Conservation (phyloP, 495 filamentous ascomycete species). For the Tetracladium setigerum region DNA sequence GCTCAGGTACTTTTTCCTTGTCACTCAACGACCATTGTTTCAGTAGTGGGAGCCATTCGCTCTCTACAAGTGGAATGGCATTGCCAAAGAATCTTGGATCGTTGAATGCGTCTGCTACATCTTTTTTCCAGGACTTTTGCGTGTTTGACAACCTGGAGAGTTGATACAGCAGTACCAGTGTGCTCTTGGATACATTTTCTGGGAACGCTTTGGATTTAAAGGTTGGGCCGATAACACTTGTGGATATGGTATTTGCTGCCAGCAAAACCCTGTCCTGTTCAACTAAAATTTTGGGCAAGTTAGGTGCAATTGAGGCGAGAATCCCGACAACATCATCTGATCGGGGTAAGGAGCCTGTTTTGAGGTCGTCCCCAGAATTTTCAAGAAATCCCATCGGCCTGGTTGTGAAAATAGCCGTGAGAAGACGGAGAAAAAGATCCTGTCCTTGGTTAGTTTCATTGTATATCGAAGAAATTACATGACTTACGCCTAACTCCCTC, state of each 20-base stretch:
- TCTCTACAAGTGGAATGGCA: slow-evolving; percentile 52
- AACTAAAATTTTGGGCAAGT: slow-evolving; percentile 76
- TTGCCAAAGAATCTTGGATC: slow-evolving; percentile 75
- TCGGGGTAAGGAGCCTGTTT: slow-evolving; percentile 25
- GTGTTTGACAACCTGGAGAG: slow-evolving; percentile 68
- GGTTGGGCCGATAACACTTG: slow-evolving; percentile 72
- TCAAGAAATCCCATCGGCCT: slow-evolving; percentile 59
- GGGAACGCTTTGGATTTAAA: slow-evolving; percentile 84
- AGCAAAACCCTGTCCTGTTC: slow-evolving; percentile 77
- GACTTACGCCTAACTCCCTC: slow-evolving; percentile 77
- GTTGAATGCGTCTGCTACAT: slow-evolving; percentile 85
- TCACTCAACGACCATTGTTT: slow-evolving; percentile 77
- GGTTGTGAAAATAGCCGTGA: slow-evolving; percentile 87
- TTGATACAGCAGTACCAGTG: slow-evolving; percentile 67
- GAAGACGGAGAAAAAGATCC: slow-evolving; percentile 82
- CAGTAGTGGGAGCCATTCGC: slow-evolving; percentile 74
- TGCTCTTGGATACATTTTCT: slow-evolving; percentile 66
- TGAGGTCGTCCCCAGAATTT: slow-evolving; percentile 24
- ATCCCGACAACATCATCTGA: slow-evolving; percentile 78
- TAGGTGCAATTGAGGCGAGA: slow-evolving; percentile 68
- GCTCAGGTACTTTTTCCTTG: slow-evolving; percentile 79
- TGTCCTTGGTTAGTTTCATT: slow-evolving; percentile 27
- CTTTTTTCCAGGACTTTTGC: slow-evolving; percentile 89
- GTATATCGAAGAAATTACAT: slow-evolving; percentile 20
- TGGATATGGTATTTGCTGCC: slow-evolving; percentile 71